These are phyloP conservation scores for Rehmannia glutinosa DNA, from an alignment of 257 asterid species.

Conservation along the genomic window DNA sequence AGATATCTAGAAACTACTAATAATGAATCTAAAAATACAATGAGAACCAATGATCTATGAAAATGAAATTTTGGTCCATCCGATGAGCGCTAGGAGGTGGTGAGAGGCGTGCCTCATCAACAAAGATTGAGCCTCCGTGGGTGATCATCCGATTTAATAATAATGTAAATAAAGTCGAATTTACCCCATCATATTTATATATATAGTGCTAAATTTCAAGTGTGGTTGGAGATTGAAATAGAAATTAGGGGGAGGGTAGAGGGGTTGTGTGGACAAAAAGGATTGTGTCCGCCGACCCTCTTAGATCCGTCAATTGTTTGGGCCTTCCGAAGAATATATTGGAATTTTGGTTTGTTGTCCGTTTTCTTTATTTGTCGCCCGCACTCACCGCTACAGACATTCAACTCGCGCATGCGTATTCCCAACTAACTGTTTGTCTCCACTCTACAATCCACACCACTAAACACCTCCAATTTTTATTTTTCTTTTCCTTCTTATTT, in stretches of 20 bases:
- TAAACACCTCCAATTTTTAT: not conserved
- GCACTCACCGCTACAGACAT: slow-evolving; percentile 14
- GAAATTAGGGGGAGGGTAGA: not conserved
- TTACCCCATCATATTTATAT: too few species aligned
- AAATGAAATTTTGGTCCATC: too few species aligned
- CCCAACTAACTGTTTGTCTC: slow-evolving; percentile 7
- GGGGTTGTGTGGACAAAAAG: not conserved
- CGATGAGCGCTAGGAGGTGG: too few species aligned
- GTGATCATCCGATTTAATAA: too few species aligned
- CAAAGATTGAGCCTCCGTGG: too few species aligned
- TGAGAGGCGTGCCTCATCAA: too few species aligned
- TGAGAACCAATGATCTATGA: too few species aligned
- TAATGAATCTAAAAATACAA: too few species aligned
- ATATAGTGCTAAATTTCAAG: too few species aligned
- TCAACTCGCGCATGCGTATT: slow-evolving; percentile 11
- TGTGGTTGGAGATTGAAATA: not conserved
- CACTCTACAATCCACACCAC: not conserved
- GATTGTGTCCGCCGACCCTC: slow-evolving; percentile 19
- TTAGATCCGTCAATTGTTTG: slow-evolving; percentile 17
- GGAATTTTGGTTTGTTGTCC: not conserved
- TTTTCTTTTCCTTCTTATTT: too few species aligned
- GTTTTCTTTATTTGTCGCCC: slow-evolving; percentile 12
- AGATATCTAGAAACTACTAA: too few species aligned
- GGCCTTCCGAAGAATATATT: not conserved
- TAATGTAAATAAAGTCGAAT: too few species aligned